Base-by-base conservation (phyloP, 345 rosid species). In the Litchi chinensis region DNA sequence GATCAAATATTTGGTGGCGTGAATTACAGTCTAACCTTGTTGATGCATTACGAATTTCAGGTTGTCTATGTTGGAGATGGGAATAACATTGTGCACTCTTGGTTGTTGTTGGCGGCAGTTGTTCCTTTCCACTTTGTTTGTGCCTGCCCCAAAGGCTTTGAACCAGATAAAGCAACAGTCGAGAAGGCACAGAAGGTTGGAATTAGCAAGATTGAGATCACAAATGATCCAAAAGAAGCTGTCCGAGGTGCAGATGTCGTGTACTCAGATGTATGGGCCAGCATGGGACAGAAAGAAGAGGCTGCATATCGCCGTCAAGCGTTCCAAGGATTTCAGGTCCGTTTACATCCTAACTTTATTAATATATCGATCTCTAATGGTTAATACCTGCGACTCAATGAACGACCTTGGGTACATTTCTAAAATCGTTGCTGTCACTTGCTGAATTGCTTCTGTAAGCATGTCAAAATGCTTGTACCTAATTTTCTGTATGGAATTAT, bases 241-340 rank as follows among this genome's bases (percentile, higher is more conserved):
- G 95, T 96, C 22, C 81, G 75, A 78, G 95, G 90, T 78, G 98
- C 97, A 77, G 98, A 96, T 91, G 97, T 96, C 76, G 98, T 96
- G n/a, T 96, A 91, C 89, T 94, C 99, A 21, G 99, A 96, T 83
- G 98, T 90, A 75, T 92, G 98, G 99, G 98, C 99, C 73, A 94
- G 98, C 82, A 91, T 93, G 98, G 98, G 99, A 32, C 99, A 96
- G 77, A 96, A 93, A 84, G 97, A 96, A 74, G 98, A 96, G 89
- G 97, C 98, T 75, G 97, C 93, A 70, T 68, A 83, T 68, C 95
- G 98, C 39, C 91, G 78, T 32, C 86, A 93, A 89, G 93, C 79
- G 48, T 94, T 96, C 76, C 90, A 92, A 84, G 99, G 98, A 75
- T 94, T 94, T 88, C 98, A 96, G 97, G 99, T 92, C 76, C 63